Evolutionary conservation across 208 protist genomes (phyloP).

Genomic region (Trypanosoma avium): DNA sequence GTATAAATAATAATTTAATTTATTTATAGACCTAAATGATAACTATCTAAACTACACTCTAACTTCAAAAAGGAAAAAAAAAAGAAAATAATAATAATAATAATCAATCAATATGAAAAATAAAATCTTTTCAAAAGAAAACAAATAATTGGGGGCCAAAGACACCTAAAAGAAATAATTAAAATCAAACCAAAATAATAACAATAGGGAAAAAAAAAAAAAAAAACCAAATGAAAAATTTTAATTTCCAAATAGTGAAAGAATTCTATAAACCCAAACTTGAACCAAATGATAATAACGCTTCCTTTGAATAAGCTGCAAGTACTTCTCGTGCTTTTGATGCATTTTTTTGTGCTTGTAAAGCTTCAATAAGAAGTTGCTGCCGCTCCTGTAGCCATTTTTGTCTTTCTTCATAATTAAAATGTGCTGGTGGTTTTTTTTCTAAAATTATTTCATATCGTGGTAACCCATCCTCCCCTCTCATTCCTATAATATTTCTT

Average conservation of each 20-base stretch:
- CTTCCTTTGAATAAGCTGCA: slow-evolving; percentile 33
- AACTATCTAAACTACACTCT: too few species aligned
- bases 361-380: slow-evolving; percentile 56
- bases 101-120: too few species aligned
- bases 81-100: too few species aligned
- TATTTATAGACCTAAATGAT: too few species aligned
- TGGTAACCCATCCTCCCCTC: neutral
- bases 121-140: too few species aligned
- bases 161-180: neutral
- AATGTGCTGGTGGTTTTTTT: slow-evolving; percentile 3
- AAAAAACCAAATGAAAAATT: neutral
- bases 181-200: neutral
- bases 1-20: too few species aligned
- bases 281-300: neutral
- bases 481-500: neutral
- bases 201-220: slow-evolving; percentile 1
- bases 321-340: slow-evolving; percentile 48
- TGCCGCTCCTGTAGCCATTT: slow-evolving; percentile 43
- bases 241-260: neutral
- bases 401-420: slow-evolving; percentile 11
- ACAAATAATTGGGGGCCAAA: too few species aligned
- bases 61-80: too few species aligned
- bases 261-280: neutral
- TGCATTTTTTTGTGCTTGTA: slow-evolving; percentile 62
- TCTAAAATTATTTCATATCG: slow-evolving; percentile 20